A percentile compares a stretch with the other conserved stretches of the same genome.
Conservation (phyloP, 148 eudicot species). For the Agrostemma githago region DNA sequence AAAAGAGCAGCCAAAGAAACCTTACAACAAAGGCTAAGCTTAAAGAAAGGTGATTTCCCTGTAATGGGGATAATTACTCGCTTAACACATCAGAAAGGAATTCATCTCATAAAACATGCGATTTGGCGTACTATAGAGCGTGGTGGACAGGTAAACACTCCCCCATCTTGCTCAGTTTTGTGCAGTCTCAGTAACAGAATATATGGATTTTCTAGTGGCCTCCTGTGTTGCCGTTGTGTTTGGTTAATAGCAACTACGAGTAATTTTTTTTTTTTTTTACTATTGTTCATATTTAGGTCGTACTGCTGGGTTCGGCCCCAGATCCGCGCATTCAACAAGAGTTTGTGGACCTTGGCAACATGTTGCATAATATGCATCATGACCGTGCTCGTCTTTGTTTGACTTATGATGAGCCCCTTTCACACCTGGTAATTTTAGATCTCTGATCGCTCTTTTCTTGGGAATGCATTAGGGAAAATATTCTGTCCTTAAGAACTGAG, state of each 20-base stretch:
- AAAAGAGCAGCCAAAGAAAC: constrained; percentile 89
- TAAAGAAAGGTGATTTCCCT: constrained; percentile 71
- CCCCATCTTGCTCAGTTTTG: not conserved
- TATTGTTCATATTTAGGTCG: constrained; percentile 47
- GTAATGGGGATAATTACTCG: constrained; percentile 83
- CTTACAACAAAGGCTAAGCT: constrained; percentile 73
- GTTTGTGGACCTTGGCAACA: constrained; percentile 73
- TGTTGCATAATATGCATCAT: constrained; percentile 70
- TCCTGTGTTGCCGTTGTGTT: not conserved
- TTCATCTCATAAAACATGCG: constrained; percentile 94
- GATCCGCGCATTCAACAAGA: constrained; percentile 87
- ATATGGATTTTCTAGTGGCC: not conserved
- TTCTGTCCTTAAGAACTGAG: not conserved
- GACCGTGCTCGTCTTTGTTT: constrained; percentile 89
- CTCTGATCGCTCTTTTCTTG: not conserved
- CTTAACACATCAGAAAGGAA: constrained; percentile 98
- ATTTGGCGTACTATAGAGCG: constrained; percentile 91
- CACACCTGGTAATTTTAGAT: constrained; percentile 70
- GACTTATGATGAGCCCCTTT: constrained; percentile 95
- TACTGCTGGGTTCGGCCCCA: constrained; percentile 89
- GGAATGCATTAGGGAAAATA: not conserved
- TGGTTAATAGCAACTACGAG: constrained; percentile 1
- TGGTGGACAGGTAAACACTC: constrained; percentile 63
- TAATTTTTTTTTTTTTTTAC: too few species aligned
- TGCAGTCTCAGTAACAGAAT: not conserved